A percentile compares a stretch with the other conserved stretches of the same genome.
These are phyloP conservation scores for Chytridium lagenaria DNA, from an alignment of 371 early-diverging fungal species.

Conservation along the genomic window DNA sequence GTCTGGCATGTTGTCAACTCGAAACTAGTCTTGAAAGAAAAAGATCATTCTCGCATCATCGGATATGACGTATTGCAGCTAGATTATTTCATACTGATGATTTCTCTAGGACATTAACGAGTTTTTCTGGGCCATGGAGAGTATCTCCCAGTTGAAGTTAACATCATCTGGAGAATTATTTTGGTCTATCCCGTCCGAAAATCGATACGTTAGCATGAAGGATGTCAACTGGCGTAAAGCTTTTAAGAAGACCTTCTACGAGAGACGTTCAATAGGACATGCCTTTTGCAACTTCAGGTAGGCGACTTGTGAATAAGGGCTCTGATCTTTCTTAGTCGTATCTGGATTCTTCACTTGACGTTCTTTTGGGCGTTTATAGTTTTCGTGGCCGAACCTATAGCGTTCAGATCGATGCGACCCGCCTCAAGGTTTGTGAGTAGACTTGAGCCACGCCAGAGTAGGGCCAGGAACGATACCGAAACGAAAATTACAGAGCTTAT, in stretches of 20 bases:
- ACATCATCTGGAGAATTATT: constrained; percentile 60
- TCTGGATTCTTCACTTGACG: constrained; percentile 74
- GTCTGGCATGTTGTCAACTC: constrained; percentile 60
- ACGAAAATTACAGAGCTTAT: neutral
- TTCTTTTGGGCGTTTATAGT: constrained; percentile 65
- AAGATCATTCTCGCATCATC: constrained; percentile 78
- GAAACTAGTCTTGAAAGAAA: constrained; percentile 59
- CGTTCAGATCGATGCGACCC: neutral
- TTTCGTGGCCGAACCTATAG: constrained; percentile 19
- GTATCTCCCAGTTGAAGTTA: constrained; percentile 51
- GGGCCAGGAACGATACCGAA: neutral
- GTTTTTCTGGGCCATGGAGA: constrained; percentile 80
- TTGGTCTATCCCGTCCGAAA: constrained; percentile 66
- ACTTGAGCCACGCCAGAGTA: constrained; percentile 13
- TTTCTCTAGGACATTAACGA: constrained; percentile 76
- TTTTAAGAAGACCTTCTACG: constrained; percentile 86
- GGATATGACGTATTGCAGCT: constrained; percentile 65
- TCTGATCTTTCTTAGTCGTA: constrained; percentile 60
- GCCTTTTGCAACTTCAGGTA: constrained; percentile 81
- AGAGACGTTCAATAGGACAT: constrained; percentile 85
- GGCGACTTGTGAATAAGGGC: too few relatives aligned
- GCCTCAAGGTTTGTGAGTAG: neutral
- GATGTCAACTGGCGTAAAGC: constrained; percentile 75
- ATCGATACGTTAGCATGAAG: constrained; percentile 66
- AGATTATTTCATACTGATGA: neutral